These are phyloP conservation scores for Penicillium vulpinum DNA, from an alignment of 2,329 filamentous ascomycete species.

Conservation along the genomic window DNA sequence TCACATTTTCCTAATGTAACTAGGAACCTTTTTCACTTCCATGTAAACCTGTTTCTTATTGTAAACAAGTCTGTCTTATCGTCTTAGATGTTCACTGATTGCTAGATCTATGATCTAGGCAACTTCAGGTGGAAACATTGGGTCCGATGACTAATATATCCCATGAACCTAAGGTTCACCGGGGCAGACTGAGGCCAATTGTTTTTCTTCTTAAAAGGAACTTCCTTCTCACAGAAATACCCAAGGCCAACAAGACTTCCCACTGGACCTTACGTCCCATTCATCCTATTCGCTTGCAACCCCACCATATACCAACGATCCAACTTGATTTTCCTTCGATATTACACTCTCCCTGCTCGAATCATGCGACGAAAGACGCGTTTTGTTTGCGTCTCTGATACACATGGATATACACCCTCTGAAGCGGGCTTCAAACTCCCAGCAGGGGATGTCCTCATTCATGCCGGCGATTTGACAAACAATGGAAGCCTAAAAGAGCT, in stretches of 20 bases:
- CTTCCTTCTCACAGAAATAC: background rate
- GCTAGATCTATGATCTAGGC: constrained; percentile 11
- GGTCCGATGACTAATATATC: constrained; percentile 27
- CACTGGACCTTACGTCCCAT: constrained; percentile 2
- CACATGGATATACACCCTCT: constrained; percentile 54
- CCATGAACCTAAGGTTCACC: background rate
- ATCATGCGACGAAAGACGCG: constrained; percentile 46
- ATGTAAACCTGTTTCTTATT: background rate
- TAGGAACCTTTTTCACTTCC: background rate
- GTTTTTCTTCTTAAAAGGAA: constrained; percentile 7
- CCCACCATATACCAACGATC: background rate
- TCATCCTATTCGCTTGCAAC: constrained; percentile 6
- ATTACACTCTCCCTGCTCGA: background rate
- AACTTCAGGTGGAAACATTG: constrained; percentile 16
- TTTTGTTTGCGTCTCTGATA: constrained; percentile 61
- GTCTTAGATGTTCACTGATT: background rate
- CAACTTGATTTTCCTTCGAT: constrained; percentile 1
- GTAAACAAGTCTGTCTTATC: background rate
- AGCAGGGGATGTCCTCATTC: constrained; percentile 58
- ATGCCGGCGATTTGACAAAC: constrained; percentile 61
- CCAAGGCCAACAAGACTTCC: background rate
- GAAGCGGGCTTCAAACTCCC: constrained; percentile 54
- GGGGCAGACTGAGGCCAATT: background rate
- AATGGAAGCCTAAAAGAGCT: constrained; percentile 55
- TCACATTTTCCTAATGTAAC: background rate